phyloP scores from a whole-genome alignment of 2,329 filamentous ascomycete genomes.

The Claviceps pusilla region DNA sequence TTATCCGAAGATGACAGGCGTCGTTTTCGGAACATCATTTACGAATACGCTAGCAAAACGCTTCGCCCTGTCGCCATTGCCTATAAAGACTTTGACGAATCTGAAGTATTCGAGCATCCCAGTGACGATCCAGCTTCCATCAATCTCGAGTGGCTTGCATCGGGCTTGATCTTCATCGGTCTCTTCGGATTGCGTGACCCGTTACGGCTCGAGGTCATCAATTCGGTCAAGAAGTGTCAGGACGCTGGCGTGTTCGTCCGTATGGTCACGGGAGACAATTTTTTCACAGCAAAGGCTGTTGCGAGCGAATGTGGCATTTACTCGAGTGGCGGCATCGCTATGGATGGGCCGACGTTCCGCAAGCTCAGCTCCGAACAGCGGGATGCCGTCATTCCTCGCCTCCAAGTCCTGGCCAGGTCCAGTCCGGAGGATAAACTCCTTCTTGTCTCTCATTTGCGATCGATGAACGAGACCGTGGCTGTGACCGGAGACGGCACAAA shows the following conservation, averaged over 20 bases:
- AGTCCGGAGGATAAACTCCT: conserved; percentile 56
- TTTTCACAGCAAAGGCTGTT: conserved; percentile 29
- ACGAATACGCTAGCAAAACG: conserved; percentile 48
- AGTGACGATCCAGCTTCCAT: conserved; percentile 20
- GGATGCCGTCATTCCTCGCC: conserved; percentile 40
- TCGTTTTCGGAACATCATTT: conserved; percentile 20
- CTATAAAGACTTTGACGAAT: conserved; percentile 56
- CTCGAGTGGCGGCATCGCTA: conserved; percentile 50
- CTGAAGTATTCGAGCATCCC: conserved; percentile 45
- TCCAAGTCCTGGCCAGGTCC: conserved; percentile 54
- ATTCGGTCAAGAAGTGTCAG: conserved; percentile 47
- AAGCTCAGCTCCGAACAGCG: conserved; percentile 33
- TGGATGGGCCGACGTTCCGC: conserved; percentile 40
- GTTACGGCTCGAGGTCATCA: conserved; percentile 44
- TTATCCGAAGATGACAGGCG: conserved; percentile 18
- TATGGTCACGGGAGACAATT: conserved; percentile 41
- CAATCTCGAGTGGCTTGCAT: conserved; percentile 27
- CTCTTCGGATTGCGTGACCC: conserved; percentile 53
- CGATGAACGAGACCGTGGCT: conserved; percentile 50
- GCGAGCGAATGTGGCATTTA: conserved; percentile 27
- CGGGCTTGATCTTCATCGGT: conserved; percentile 30
- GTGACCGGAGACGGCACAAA: conserved; percentile 55
- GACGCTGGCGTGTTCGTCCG: conserved; percentile 51
- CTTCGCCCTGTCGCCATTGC: conserved; percentile 62
- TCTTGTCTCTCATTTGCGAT: conserved; percentile 48